These are phyloP conservation scores for Anisodus tanguticus DNA, from an alignment of 257 asterid genomes.

Conservation along the genomic window DNA sequence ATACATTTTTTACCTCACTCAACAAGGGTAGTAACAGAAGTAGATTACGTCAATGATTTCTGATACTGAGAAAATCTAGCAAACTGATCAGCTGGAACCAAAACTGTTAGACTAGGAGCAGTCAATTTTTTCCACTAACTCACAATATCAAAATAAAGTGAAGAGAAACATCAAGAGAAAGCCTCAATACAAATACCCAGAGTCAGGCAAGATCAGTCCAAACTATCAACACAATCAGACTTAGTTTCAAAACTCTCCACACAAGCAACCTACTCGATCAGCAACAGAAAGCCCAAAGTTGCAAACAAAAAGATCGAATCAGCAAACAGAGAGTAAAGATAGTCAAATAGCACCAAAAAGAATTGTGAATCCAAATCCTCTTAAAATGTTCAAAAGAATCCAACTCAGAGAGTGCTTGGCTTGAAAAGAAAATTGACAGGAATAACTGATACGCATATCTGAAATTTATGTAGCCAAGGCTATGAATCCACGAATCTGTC, in stretches of 20 bases:
- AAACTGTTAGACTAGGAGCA: neutral
- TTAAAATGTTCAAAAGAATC: neutral
- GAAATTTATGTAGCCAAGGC: neutral
- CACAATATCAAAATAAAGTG: neutral
- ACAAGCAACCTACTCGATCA: neutral
- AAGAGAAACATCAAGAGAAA: neutral
- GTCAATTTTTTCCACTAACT: neutral
- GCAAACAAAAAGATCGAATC: neutral
- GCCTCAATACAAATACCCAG: neutral
- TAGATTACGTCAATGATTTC: neutral
- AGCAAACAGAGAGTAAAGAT: neutral
- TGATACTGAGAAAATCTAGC: neutral
- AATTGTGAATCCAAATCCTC: neutral
- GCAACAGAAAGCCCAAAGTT: neutral
- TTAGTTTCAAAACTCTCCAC: neutral
- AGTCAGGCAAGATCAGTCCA: neutral
- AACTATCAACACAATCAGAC: neutral
- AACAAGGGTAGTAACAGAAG: neutral
- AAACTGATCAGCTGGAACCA: constrained; percentile 20
- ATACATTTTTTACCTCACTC: constrained; percentile 4
- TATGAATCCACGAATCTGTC: neutral
- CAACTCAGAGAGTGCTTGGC: neutral
- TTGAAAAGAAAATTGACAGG: neutral
- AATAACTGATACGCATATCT: neutral
- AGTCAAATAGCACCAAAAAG: neutral